A percentile compares a stretch with the other conserved stretches of the same genome.
Evolutionary conservation across 805 yeast genomes (phyloP).

Genomic region (Ogataea siamensis): DNA sequence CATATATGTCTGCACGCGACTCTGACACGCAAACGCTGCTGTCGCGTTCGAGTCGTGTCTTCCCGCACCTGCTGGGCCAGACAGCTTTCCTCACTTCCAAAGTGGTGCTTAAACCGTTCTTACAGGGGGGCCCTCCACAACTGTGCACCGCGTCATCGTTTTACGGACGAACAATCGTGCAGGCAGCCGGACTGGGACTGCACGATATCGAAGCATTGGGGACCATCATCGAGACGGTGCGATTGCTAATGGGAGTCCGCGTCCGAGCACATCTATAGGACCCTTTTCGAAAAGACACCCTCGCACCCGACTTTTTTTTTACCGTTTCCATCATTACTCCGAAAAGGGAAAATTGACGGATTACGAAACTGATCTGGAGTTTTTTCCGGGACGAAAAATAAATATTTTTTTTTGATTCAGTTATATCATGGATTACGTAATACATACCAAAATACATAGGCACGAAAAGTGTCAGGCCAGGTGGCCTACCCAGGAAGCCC

Average conservation of each 20-base stretch:
- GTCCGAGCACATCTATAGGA: constrained; percentile 8
- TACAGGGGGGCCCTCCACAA: constrained; percentile 13
- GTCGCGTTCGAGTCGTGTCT: constrained; percentile 14
- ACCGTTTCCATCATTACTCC: constrained; percentile 10
- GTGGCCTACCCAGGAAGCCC: too few species aligned
- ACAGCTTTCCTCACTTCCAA: constrained; percentile 8
- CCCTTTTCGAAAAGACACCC: constrained; percentile 9
- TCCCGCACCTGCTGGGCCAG: constrained; percentile 16
- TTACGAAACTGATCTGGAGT: constrained; percentile 14
- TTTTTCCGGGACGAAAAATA: constrained; percentile 6
- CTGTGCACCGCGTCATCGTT: constrained; percentile 9
- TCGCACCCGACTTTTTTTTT: constrained; percentile 13
- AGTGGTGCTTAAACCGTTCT: constrained; percentile 17
- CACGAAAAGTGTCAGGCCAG: background rate
- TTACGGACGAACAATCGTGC: constrained; percentile 8
- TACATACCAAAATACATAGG: background rate
- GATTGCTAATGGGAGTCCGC: constrained; percentile 6
- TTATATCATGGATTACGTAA: constrained; percentile 8
- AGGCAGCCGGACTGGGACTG: constrained; percentile 19
- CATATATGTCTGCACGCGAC: constrained; percentile 19
- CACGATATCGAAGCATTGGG: constrained; percentile 17
- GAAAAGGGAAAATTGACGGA: constrained; percentile 23
- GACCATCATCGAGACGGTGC: constrained; percentile 14
- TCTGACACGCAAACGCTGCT: constrained; percentile 23
- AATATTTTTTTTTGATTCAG: constrained; percentile 1